Conservation (phyloP, 148 eudicot genomes). For the Rheum nobile region DNA sequence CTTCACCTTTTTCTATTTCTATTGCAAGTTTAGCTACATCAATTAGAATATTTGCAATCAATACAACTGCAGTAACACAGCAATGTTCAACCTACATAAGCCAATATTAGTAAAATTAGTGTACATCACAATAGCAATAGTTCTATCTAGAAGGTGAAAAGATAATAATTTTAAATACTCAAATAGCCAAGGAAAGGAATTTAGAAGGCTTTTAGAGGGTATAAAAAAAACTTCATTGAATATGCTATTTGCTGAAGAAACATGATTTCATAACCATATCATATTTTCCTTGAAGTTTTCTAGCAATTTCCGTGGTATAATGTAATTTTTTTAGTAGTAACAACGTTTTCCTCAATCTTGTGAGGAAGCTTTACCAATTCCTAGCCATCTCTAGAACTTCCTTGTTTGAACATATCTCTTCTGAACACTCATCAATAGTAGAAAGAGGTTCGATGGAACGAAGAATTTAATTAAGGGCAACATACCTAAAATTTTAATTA, state of each 20-base stretch:
- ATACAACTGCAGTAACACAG: slow-evolving; percentile 79
- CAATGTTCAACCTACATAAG: slow-evolving; percentile 67
- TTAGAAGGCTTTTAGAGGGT: neutral
- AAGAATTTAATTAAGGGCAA: slow-evolving; percentile 63
- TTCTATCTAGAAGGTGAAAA: neutral
- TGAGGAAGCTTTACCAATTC: slow-evolving; percentile 70
- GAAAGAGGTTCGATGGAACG: slow-evolving; percentile 81
- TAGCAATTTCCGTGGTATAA: neutral
- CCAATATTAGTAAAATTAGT: neutral
- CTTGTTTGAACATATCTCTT: slow-evolving; percentile 43
- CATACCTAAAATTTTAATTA: slow-evolving; percentile 42
- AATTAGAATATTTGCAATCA: slow-evolving; percentile 72
- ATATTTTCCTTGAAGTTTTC: neutral
- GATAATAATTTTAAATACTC: neutral
- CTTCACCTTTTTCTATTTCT: slow-evolving; percentile 63
- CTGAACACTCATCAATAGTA: slow-evolving; percentile 55
- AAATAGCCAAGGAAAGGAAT: neutral
- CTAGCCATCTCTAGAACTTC: slow-evolving; percentile 55
- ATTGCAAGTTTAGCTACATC: slow-evolving; percentile 48
- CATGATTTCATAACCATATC: neutral
- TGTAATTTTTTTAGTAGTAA: neutral
- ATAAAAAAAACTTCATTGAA: neutral
- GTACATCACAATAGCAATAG: neutral
- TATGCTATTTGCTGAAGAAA: neutral
- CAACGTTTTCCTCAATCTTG: slow-evolving; percentile 63